phyloP scores from a whole-genome alignment of 441 rosid genomes.

The Adansonia gregorii region DNA sequence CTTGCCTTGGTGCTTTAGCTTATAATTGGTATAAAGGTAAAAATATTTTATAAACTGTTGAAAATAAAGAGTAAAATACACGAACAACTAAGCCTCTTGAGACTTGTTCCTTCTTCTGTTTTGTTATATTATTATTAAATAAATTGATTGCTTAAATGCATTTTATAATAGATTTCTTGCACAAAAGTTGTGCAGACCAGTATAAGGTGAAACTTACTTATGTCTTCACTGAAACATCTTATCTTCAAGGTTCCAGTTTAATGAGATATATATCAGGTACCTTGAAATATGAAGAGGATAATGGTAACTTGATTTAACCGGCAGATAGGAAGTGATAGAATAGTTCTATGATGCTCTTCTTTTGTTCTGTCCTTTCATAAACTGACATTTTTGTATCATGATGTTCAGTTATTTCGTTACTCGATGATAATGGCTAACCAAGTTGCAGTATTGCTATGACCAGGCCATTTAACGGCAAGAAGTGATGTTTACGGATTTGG shows the following conservation, averaged over 20 bases:
- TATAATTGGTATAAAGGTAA: no score
- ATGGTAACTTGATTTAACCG: background rate
- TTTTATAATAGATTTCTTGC: background rate
- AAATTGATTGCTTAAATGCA: background rate
- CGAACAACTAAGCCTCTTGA: background rate
- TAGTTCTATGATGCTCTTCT: background rate
- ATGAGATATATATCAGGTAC: background rate
- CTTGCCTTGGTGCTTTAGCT: background rate
- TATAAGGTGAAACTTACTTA: background rate
- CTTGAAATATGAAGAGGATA: background rate
- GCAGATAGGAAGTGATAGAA: background rate
- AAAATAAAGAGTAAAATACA: background rate
- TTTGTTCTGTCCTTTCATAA: background rate
- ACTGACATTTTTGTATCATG: background rate
- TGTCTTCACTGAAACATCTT: background rate
- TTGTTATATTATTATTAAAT: background rate
- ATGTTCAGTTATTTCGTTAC: background rate
- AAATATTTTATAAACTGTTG: no score
- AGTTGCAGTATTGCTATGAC: constrained; percentile 27
- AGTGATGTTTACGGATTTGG: constrained; percentile 98
- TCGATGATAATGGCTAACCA: constrained; percentile 19
- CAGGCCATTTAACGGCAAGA: constrained; percentile 92
- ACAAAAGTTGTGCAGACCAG: background rate
- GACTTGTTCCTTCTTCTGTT: background rate
- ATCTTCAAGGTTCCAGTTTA: background rate